phyloP scores from a whole-genome alignment of 2,329 filamentous ascomycete genomes.

The Paracoccidioides lutzii region DNA sequence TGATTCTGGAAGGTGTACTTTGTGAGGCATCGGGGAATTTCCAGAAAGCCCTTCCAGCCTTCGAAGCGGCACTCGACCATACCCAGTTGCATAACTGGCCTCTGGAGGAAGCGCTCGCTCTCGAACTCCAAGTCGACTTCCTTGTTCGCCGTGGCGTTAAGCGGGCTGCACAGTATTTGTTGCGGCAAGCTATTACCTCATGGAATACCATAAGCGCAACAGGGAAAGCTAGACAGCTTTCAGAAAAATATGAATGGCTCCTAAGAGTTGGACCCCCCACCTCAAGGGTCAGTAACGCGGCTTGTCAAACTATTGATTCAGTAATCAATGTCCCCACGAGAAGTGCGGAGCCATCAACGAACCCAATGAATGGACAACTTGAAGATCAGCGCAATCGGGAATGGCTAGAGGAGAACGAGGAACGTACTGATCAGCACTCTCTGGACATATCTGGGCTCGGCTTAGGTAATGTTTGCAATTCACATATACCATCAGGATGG shows the following conservation, averaged over 20 bases:
- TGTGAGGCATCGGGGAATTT: conserved; percentile 37
- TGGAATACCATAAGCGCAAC: conserved; percentile 46
- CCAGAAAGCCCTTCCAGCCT: conserved; percentile 31
- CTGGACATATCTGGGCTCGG: conserved; percentile 32
- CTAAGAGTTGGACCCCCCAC: conserved; percentile 40
- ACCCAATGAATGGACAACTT: conserved; percentile 19
- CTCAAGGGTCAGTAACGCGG: conserved; percentile 40
- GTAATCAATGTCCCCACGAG: conserved; percentile 28
- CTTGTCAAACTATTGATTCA: conserved; percentile 45
- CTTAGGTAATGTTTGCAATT: conserved; percentile 18
- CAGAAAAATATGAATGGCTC: conserved; percentile 48
- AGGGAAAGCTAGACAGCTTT: conserved; percentile 46
- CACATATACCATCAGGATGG: neutral
- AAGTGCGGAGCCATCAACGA: conserved; percentile 20
- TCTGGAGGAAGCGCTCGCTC: conserved; percentile 46
- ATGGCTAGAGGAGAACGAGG: conserved; percentile 31
- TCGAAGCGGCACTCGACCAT: conserved; percentile 44
- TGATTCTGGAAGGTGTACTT: conserved; percentile 44
- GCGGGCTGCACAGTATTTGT: conserved; percentile 44
- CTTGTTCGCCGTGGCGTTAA: conserved; percentile 44
- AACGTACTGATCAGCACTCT: conserved; percentile 25
- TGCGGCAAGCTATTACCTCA: conserved; percentile 46
- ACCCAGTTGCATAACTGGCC: conserved; percentile 45
- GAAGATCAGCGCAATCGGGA: conserved; percentile 30
- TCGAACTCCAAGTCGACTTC: conserved; percentile 50